Evolutionary conservation across 225 moss, liverwort and hornwort genomes (phyloP).

Genomic region (Rhytidiadelphus loreus): DNA sequence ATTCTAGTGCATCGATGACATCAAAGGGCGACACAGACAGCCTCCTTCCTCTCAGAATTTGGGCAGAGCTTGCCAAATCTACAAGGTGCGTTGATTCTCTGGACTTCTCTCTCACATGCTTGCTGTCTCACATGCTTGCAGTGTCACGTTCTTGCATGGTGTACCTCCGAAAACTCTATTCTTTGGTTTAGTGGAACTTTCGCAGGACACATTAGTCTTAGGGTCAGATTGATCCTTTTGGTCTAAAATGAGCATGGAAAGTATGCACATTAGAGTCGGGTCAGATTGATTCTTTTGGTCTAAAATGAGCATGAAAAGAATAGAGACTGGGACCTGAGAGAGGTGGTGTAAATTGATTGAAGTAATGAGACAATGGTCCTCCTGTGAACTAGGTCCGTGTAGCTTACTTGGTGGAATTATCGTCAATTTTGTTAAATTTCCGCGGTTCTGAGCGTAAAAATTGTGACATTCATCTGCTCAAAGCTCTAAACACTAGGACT

Average conservation of each 20-base stretch:
- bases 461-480: not conserved
- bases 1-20: slow-evolving; percentile 79
- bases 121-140: not conserved
- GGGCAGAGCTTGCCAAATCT: slow-evolving; percentile 54
- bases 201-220: no score
- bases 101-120: not conserved
- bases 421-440: not conserved
- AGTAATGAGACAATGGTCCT: slow-evolving; percentile 7
- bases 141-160: no score
- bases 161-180: not conserved
- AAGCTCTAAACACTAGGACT: not conserved
- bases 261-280: no score
- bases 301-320: not conserved
- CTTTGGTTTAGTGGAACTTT: not conserved
- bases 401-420: not conserved
- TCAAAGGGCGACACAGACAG: slow-evolving; percentile 73
- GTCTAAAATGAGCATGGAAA: not conserved
- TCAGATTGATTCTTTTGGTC: not conserved
- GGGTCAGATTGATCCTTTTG: not conserved
- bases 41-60: slow-evolving; percentile 60
- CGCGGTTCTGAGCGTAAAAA: not conserved
- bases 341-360: not conserved
- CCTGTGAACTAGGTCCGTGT: not conserved
- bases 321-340: not conserved
- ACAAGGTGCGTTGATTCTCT: slow-evolving; percentile 22